Evolutionary conservation across 139 green algal genomes (phyloP).

Genomic region (Micractinium sp.): DNA sequence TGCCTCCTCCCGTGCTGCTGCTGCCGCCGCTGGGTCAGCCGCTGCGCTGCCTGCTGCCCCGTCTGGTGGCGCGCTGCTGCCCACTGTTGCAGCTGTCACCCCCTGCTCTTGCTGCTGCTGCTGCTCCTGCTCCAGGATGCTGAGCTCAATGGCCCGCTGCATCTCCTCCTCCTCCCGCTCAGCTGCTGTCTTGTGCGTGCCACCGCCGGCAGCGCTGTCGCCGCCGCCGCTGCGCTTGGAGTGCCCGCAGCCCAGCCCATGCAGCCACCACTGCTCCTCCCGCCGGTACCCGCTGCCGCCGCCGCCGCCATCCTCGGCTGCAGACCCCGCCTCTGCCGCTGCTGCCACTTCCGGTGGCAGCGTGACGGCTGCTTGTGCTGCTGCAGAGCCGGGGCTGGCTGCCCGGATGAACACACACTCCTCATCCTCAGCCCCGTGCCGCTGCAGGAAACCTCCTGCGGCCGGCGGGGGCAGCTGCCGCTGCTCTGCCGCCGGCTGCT

Average conservation of each 20-base stretch:
- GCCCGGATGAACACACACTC: background rate
- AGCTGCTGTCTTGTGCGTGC: background rate
- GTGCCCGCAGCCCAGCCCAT: background rate
- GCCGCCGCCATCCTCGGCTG: background rate
- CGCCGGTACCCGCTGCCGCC: background rate
- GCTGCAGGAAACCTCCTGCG: background rate
- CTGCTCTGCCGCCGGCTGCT: background rate
- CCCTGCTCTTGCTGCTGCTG: background rate
- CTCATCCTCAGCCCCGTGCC: background rate
- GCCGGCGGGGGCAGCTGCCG: background rate
- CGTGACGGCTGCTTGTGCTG: background rate
- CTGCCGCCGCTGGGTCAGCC: background rate
- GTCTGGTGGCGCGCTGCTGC: background rate
- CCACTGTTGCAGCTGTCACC: background rate
- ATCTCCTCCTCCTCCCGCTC: constrained; percentile 38
- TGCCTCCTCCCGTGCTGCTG: background rate
- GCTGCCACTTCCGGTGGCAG: background rate
- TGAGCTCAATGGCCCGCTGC: constrained; percentile 13
- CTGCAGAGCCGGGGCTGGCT: background rate
- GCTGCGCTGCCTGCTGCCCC: background rate
- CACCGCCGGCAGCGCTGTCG: background rate
- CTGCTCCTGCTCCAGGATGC: constrained; percentile 11
- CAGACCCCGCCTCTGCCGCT: background rate
- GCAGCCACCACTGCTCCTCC: background rate
- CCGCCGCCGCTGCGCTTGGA: background rate